Base-by-base conservation (phyloP, 1,284 basidiomycete genomes). In the Ceratobasidium papillatum region DNA sequence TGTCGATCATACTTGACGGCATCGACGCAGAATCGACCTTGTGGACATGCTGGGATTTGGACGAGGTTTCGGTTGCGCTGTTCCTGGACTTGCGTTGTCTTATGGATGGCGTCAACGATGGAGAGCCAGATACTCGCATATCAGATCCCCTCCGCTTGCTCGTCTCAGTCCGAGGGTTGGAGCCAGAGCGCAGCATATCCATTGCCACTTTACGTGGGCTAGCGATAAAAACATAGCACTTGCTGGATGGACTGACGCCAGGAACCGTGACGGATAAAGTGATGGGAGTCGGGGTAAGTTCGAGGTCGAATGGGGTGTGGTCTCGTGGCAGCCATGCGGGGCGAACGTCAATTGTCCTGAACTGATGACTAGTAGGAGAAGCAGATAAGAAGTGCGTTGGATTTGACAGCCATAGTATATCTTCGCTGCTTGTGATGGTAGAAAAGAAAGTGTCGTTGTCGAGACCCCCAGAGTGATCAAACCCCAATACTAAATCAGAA, bases 301-400 rank as follows among this genome's bases (percentile, higher is more conserved):
- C 66, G 3, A 71, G 52, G 25, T 71, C 66, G 19, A 71, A 38
- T 0, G 66, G 12, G 4, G 66, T 47, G n/a, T 71, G 66, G 41
- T 71, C 66, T 3, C 66, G 66, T 3, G 66, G 66, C 0, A 71
- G 66, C 66, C 66, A 71, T 2, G 52, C 66, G 8, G 66, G 66
- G 11, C 49, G 30, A 3, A 71, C 12, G n/a, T n/a, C n/a, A 34
- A 71, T 71, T 12, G 52, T 43, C 25, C 30, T 52, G 19, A 54
- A 54, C 36, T 68, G 51, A 2, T 49, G 22, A 27, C 38, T 19
- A 25, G 45, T 36, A 3, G 34, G 14, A 3, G 19, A n/a, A 30
- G 17, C 19, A 1, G 65, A 54, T 9, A 34, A 14, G 14, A 49
- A 36, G 17, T 51, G 36, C 38, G 32, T 5, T 3, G 54, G 54